phyloP scores from a whole-genome alignment of 768 basidiomycete genomes.

The Russula ochroleuca region DNA sequence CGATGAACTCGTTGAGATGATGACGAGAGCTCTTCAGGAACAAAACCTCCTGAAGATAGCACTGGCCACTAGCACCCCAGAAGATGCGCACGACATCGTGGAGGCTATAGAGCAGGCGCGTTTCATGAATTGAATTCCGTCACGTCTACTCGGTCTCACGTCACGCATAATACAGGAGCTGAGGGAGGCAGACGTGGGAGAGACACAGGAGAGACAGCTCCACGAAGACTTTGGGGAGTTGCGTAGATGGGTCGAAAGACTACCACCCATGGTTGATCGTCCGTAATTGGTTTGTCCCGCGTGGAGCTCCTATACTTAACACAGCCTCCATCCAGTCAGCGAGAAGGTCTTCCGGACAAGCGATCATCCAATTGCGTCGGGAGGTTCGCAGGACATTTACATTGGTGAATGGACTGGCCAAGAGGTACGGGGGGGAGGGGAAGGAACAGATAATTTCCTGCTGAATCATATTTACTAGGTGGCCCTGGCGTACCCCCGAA shows the following conservation, averaged over 20 bases:
- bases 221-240: conserved; percentile 25
- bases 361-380: conserved; percentile 13
- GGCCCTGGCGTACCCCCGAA: conserved; percentile 16
- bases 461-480: conserved; percentile 4
- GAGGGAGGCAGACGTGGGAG: conserved; percentile 11
- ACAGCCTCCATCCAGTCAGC: conserved; percentile 12
- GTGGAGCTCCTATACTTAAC: neutral
- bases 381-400: conserved; percentile 25
- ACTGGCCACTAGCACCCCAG: conserved; percentile 8
- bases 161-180: conserved; percentile 12
- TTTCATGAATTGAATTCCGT: neutral
- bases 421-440: neutral
- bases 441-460: neutral
- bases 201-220: conserved; percentile 20
- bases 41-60: conserved; percentile 8
- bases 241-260: conserved; percentile 13
- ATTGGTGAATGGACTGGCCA: conserved; percentile 22
- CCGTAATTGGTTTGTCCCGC: neutral
- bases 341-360: conserved; percentile 18
- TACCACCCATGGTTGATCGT: conserved; percentile 27
- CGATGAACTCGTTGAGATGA: conserved; percentile 22
- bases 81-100: conserved; percentile 20
- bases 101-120: conserved; percentile 24
- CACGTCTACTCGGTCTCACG: neutral
- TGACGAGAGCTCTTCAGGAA: conserved; percentile 17